phyloP scores from a whole-genome alignment of 1,284 basidiomycete genomes.

The Ustilago nuda region DNA sequence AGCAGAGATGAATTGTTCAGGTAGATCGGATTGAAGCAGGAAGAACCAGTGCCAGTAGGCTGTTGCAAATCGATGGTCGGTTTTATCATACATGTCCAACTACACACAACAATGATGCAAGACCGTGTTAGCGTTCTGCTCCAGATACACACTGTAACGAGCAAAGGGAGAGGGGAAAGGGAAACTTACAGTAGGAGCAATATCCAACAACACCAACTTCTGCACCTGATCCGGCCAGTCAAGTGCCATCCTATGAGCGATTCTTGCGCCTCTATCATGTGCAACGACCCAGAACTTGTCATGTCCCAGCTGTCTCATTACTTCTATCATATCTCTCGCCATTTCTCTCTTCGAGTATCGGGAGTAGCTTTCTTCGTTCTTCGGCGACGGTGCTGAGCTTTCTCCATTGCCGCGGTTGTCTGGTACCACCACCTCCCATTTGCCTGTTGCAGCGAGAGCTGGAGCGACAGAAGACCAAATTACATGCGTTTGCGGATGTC shows the following conservation, averaged over 20 bases:
- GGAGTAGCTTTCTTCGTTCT: slow-evolving; percentile 14
- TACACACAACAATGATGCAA: neutral
- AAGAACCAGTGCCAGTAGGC: slow-evolving; percentile 70
- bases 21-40: slow-evolving; percentile 67
- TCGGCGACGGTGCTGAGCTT: slow-evolving; percentile 49
- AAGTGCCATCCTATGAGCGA: slow-evolving; percentile 69
- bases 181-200: slow-evolving; percentile 49
- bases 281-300: slow-evolving; percentile 66
- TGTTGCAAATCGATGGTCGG: slow-evolving; percentile 66
- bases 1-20: slow-evolving; percentile 69
- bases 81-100: slow-evolving; percentile 69
- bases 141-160: neutral
- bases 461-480: slow-evolving; percentile 69
- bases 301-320: slow-evolving; percentile 67
- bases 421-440: slow-evolving; percentile 67
- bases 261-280: slow-evolving; percentile 71
- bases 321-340: slow-evolving; percentile 68
- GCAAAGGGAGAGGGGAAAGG: neutral
- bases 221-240: slow-evolving; percentile 67
- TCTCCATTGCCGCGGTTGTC: slow-evolving; percentile 69
- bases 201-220: slow-evolving; percentile 68
- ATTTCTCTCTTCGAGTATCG: slow-evolving; percentile 70
- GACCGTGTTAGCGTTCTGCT: neutral
- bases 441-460: slow-evolving; percentile 53
- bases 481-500: slow-evolving; percentile 69